phyloP scores from a whole-genome alignment of 345 rosid genomes.

The Physaria fendleri region DNA sequence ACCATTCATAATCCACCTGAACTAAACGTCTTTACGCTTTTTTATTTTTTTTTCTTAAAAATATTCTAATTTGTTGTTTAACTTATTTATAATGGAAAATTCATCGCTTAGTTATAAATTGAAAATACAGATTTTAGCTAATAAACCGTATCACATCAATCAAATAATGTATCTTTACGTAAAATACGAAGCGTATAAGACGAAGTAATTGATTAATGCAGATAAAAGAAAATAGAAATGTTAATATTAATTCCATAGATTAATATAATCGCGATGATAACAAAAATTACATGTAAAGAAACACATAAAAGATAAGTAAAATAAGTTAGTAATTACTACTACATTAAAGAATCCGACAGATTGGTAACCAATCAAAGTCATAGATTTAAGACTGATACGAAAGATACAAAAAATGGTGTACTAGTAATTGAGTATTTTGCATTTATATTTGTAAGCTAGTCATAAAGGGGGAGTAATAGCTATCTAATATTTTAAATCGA shows the following conservation, averaged over 20 bases:
- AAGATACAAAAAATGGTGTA: conserved; percentile 13
- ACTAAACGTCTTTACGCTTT: neutral
- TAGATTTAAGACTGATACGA: conserved; percentile 5
- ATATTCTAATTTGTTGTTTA: neutral
- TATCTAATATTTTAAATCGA: conserved; percentile 3
- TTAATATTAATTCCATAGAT: neutral
- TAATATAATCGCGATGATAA: neutral
- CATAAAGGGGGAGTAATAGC: conserved; percentile 2
- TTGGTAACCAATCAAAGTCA: conserved; percentile 20
- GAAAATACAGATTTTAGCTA: neutral
- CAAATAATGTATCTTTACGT: too few species aligned
- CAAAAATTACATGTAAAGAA: neutral
- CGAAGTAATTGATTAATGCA: neutral
- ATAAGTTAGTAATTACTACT: neutral
- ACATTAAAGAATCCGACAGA: conserved; percentile 21
- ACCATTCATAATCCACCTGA: neutral
- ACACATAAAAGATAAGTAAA: neutral
- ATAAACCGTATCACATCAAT: too few species aligned
- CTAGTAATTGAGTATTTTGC: neutral
- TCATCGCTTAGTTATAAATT: neutral
- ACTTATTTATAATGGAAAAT: neutral
- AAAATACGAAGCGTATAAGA: neutral
- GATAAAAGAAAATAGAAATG: neutral
- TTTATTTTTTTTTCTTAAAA: too few species aligned
- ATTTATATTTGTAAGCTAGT: conserved; percentile 22